These are phyloP conservation scores for Tanozyma kutaoensis DNA, from an alignment of 805 yeast species.

Conservation along the genomic window DNA sequence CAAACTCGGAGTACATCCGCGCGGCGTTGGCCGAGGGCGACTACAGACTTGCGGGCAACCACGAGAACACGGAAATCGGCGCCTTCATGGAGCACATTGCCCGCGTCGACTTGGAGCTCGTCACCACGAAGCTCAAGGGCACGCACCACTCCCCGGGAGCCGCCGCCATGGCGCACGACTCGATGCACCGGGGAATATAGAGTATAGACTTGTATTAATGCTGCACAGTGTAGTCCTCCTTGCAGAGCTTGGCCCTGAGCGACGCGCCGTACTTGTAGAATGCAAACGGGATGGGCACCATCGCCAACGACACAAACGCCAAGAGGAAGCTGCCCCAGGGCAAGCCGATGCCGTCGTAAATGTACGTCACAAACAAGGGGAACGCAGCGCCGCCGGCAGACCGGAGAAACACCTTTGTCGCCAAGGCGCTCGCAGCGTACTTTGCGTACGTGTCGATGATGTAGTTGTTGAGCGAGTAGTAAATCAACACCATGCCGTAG, in stretches of 20 bases:
- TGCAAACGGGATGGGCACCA: constrained; percentile 60
- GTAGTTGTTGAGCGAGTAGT: constrained; percentile 56
- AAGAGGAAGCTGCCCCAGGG: constrained; percentile 75
- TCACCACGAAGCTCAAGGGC: constrained; percentile 36
- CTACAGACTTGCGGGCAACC: constrained; percentile 50
- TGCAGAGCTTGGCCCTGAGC: constrained; percentile 53
- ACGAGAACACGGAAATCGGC: constrained; percentile 82
- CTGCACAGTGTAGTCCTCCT: constrained; percentile 37
- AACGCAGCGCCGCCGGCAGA: constrained; percentile 81
- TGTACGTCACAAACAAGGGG: constrained; percentile 70
- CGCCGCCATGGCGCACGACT: no score
- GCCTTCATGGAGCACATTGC: constrained; percentile 47
- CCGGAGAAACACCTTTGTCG: constrained; percentile 70
- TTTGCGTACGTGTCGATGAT: constrained; percentile 84
- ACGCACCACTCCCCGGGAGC: constrained; percentile 31
- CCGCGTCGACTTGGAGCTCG: constrained; percentile 30
- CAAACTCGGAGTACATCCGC: constrained; percentile 37
- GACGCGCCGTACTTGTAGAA: constrained; percentile 55
- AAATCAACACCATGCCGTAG: constrained; percentile 47
- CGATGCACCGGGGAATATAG: no score
- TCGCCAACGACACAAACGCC: constrained; percentile 66
- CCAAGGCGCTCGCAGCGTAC: constrained; percentile 69
- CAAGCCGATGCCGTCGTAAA: constrained; percentile 62
- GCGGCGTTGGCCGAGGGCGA: constrained; percentile 1
- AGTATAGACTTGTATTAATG: no score